These are phyloP conservation scores for Comarum palustre DNA, from an alignment of 306 rosid species.

Conservation along the genomic window DNA sequence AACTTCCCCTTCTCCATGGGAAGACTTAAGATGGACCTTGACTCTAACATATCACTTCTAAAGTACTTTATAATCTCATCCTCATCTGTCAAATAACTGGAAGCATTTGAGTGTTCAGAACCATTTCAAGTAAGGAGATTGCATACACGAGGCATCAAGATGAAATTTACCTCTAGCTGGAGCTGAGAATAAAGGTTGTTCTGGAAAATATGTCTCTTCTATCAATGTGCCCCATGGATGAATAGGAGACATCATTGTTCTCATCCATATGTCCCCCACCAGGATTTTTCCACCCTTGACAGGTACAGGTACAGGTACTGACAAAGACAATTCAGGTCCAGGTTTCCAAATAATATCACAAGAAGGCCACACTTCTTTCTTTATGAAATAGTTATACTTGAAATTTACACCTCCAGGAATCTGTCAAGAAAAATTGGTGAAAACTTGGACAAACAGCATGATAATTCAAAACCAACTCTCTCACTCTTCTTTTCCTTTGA, in stretches of 20 bases:
- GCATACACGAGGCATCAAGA: constrained; percentile 26
- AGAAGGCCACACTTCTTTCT: constrained; percentile 54
- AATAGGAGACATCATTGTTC: constrained; percentile 44
- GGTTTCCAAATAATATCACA: constrained; percentile 69
- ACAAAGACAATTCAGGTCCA: constrained; percentile 86
- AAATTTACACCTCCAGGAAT: constrained; percentile 64
- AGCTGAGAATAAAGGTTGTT: constrained; percentile 38
- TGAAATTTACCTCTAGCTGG: constrained; percentile 60
- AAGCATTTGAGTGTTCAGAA: constrained; percentile 98
- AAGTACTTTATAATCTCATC: constrained; percentile 39
- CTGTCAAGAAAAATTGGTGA: constrained; percentile 42
- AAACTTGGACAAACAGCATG: constrained; percentile 12
- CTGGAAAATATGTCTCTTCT: constrained; percentile 65
- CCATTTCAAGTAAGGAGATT: constrained; percentile 49
- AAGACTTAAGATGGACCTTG: constrained; percentile 29
- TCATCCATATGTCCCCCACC: constrained; percentile 84
- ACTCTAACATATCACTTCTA: constrained; percentile 44
- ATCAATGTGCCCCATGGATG: constrained; percentile 46
- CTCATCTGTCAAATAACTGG: constrained; percentile 98
- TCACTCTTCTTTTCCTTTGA: neutral
- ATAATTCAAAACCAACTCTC: constrained; percentile 15
- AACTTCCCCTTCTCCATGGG: constrained; percentile 35
- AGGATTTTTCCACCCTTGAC: constrained; percentile 39
- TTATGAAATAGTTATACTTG: constrained; percentile 81
- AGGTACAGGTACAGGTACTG: constrained; percentile 59